Evolutionary conservation across 148 eudicot species (phyloP).

Genomic region (Hydrangea macrophylla): DNA sequence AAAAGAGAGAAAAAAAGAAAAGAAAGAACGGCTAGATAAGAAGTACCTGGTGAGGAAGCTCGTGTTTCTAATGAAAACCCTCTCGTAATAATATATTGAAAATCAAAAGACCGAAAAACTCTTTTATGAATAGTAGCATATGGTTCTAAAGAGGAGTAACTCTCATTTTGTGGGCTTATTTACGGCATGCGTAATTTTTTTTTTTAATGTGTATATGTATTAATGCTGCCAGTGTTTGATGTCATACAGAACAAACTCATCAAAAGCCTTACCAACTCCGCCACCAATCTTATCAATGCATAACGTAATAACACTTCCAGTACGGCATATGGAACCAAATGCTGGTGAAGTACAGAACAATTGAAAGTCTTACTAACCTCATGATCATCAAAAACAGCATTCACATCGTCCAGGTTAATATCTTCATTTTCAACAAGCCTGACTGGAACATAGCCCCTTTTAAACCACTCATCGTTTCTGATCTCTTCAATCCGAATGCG

Average conservation of each 20-base stretch:
- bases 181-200: not conserved
- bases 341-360: not conserved
- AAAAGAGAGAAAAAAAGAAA: not conserved
- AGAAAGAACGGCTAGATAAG: too few species aligned
- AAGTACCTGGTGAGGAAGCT: too few species aligned
- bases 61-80: not conserved
- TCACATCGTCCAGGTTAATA: conserved; percentile 85
- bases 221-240: not conserved
- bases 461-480: conserved; percentile 90
- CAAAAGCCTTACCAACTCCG: not conserved
- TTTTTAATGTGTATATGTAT: not conserved
- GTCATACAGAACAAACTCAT: not conserved
- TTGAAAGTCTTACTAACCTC: conserved; percentile 52
- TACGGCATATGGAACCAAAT: not conserved
- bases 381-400: conserved; percentile 87
- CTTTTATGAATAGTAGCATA: not conserved
- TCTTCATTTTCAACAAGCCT: conserved; percentile 76
- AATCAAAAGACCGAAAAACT: not conserved
- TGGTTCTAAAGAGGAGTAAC: not conserved
- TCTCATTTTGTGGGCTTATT: not conserved
- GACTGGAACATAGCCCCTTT: conserved; percentile 71
- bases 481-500: conserved; percentile 84
- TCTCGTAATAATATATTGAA: too few species aligned
- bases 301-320: not conserved
- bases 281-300: not conserved